phyloP scores from a whole-genome alignment of 2,329 filamentous ascomycete genomes.

The Colletotrichum lindemuthianum region DNA sequence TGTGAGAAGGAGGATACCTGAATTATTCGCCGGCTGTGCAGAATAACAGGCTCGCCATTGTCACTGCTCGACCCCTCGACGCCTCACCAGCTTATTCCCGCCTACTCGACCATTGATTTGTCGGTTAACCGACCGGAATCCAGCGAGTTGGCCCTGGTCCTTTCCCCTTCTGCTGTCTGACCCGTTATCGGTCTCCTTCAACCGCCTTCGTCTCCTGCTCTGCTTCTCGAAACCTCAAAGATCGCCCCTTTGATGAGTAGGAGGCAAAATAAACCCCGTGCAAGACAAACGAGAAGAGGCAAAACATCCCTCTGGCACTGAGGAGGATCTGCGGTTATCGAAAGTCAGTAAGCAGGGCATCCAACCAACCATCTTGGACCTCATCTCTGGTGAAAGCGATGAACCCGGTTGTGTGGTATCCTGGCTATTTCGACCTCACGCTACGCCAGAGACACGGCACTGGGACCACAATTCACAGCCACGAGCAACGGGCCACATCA shows the following conservation, averaged over 20 bases:
- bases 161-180: background rate
- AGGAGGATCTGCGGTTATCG: slow-evolving; percentile 17
- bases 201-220: slow-evolving; percentile 2
- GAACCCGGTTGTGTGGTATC: slow-evolving; percentile 14
- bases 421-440: slow-evolving; percentile 41
- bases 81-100: no score
- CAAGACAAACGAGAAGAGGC: slow-evolving; percentile 3
- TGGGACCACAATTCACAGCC: slow-evolving; percentile 5
- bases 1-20: no score
- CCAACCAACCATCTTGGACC: background rate
- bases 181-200: background rate
- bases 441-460: slow-evolving; percentile 2
- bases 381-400: slow-evolving; percentile 24
- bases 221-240: slow-evolving; percentile 16
- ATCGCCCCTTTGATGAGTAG: slow-evolving; percentile 6
- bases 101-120: no score
- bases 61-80: background rate
- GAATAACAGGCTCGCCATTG: no score
- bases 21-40: no score
- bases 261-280: slow-evolving; percentile 17
- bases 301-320: slow-evolving; percentile 8
- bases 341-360: slow-evolving; percentile 10
- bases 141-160: slow-evolving; percentile 5
- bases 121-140: no score
- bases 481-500: slow-evolving; percentile 20